Base-by-base conservation (phyloP, 495 filamentous ascomycete genomes). In the Penicillium chermesinum region DNA sequence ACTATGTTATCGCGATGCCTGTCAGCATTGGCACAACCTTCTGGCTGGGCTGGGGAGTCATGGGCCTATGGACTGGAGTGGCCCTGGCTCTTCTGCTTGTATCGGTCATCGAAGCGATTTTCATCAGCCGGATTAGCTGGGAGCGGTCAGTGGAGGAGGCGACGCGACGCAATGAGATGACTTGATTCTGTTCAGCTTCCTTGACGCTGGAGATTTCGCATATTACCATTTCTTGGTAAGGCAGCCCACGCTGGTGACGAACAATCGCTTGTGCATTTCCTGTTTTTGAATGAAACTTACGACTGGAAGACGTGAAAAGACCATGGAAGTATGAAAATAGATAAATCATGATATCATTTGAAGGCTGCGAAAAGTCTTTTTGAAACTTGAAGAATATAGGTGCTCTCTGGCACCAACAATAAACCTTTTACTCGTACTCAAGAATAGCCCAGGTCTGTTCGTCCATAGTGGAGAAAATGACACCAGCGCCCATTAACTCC, bases 401-500 rank as follows among this genome's bases (percentile, higher is more conserved):
- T n/a, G n/a, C n/a, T n/a, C n/a, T n/a, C n/a, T 27, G 19, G 25
- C 30, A 20, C 15, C 3, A 12, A 1, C 19, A 14, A 3, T n/a
- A 10, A 12, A 12, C 9, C 13, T 27, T 8, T 4, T 8, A 35
- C 32, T 38, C 37, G 19, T 74, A 80, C 18, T 88, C 83, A 27
- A 90, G 68, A 49, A 88, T 67, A 20, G 84, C 84, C 78, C 83
- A 90, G 0, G 86, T 90, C 46, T 76, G 64, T 54, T 98, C 93
- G 70, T 97, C 90, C 19, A 91, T 72, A 9, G 94, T 98, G 41
- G 90, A 89, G 66, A 89, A 98, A 41, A 94, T 87, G 58, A 88
- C 54, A 38, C 89, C 88, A 17, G 79, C 61, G 6, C 62, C 70
- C 34, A 91, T 54, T 61, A 97, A 61, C 67, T 96, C 90, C 48